Evolutionary conservation across 208 protist species (phyloP), one percentile per base, ranked within the genome.

Genomic region (Sergeia podlipaevii): DNA sequence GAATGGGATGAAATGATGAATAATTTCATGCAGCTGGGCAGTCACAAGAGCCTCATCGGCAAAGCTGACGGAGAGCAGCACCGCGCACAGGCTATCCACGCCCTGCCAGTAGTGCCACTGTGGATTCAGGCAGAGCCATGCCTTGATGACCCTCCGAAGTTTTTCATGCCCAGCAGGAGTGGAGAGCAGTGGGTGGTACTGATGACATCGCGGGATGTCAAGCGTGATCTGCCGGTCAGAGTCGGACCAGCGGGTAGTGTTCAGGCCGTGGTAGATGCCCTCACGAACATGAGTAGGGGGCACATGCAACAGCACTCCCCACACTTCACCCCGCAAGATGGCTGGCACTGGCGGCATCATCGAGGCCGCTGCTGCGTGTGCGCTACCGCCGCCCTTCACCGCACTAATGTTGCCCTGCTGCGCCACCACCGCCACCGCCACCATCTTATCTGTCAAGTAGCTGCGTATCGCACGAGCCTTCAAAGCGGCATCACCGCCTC

Each of bases 121-220:
- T 8, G 60, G 62, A 30, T 61, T 28, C 49, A 80, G 44, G 45
- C 50, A 45, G 13, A 97, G 41, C 85, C 89, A 97, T 33, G 68
- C 75, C 67, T 91, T 93, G 34, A 97, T 60, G 4, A 97, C 49
- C 13, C 78, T 70, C 29, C 59, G 65, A 15, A 97, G 61, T 39
- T 82, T 74, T 18, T 65, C 72, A 6, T 94, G 80, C 5, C 91
- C 96, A 27, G 65, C 70, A 2, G 77, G 50, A 0, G 80, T 80
- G 17, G 78, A 45, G 3, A 98, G 66, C 0, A 97, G 52, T 13
- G 73, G 74, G 68, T 97, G 77, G 62, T 98, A 97, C 60, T 95
- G 94, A 65, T 98, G 95, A 57, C 95, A 98, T 39, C 96, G 83
- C 0, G 92, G 94, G 27, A 98, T 90, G 62, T 98, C 96, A 1